Conservation (phyloP, 352 stramenopile genomes). For the Globisporangium perplexum region DNA sequence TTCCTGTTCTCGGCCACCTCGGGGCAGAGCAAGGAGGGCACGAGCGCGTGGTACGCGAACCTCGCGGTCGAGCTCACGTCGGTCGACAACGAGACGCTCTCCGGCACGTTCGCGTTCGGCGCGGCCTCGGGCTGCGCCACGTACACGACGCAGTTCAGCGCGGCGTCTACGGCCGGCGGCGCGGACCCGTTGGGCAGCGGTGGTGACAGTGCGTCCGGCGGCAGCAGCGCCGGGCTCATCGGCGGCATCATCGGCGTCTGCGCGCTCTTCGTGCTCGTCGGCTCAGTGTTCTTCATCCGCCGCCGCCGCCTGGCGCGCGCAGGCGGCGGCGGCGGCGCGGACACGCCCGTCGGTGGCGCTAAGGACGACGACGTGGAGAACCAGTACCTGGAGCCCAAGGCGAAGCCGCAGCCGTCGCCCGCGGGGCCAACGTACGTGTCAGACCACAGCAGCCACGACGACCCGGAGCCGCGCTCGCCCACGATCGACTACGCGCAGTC, state of each 20-base stretch:
- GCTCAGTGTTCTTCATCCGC: conserved; percentile 57
- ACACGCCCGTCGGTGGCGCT: conserved; percentile 25
- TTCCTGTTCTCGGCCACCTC: conserved; percentile 64
- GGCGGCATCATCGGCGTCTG: conserved; percentile 33
- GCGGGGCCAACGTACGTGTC: conserved; percentile 27
- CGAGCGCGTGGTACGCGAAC: conserved; percentile 52
- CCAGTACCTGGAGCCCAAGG: conserved; percentile 50
- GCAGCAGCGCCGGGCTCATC: conserved; percentile 24
- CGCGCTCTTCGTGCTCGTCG: conserved; percentile 59
- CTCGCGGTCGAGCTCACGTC: conserved; percentile 57
- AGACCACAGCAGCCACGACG: conserved; percentile 19
- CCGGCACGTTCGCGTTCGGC: conserved; percentile 51
- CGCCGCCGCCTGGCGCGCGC: conserved; percentile 38
- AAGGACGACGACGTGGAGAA: conserved; percentile 50
- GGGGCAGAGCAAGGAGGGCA: conserved; percentile 26
- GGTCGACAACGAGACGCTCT: conserved; percentile 45
- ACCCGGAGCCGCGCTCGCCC: conserved; percentile 28
- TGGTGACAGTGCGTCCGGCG: conserved; percentile 7
- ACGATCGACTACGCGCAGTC: conserved; percentile 50
- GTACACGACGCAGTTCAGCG: conserved; percentile 64
- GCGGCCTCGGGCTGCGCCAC: conserved; percentile 47
- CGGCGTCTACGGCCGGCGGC: conserved; percentile 40
- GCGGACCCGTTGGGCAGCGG: conserved; percentile 21
- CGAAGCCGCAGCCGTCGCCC: conserved; percentile 41
- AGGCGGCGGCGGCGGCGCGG: conserved; percentile 17